Evolutionary conservation across 345 rosid genomes (phyloP), one percentile per base, ranked within the genome.

Genomic region (Camelina sativa): DNA sequence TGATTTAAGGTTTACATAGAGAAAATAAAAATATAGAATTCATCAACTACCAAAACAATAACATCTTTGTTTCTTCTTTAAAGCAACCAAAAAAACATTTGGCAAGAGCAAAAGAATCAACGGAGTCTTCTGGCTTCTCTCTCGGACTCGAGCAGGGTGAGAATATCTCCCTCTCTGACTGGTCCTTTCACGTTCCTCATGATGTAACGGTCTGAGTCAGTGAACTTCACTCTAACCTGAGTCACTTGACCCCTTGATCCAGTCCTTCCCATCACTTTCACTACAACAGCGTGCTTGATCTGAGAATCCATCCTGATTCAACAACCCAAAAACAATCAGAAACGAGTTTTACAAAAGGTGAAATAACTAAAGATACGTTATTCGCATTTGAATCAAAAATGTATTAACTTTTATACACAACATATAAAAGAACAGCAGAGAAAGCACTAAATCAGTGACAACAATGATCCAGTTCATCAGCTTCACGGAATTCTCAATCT

Each of bases 181-280:
- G 82, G 82, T 57, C 82, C 82, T 19, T 79, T 38, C 16, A 64
- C 73, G 38, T 65, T 73, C 5, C 69, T 35, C 77, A 68, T 73
- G 3, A 69, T 77, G 52, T 16, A 67, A 61, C 73, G 81, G n/a
- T 78, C 77, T 10, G 76, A 72, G 58, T 78, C 81, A 5, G 76
- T 72, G 63, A 92, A 90, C 87, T 88, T 92, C 20, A 89, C 96
- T 69, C 97, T 79, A 43, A 92, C 96, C 71, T 89, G 94, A 62
- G 97, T 92, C 78, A 90, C 97, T 79, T 92, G 96, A 23, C 96
- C 97, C 67, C 97, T 85, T 1, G 96, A 89, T 4, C 94, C 97
- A 3, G 97, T 92, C 44, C 96, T 76, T 11, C 97, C 97, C 96
- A 91, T 86, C 6, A 91, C 91, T 65, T 92, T 89, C 55, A 89